Evolutionary conservation across 148 eudicot species (phyloP).

Genomic region (Cornus kousa): DNA sequence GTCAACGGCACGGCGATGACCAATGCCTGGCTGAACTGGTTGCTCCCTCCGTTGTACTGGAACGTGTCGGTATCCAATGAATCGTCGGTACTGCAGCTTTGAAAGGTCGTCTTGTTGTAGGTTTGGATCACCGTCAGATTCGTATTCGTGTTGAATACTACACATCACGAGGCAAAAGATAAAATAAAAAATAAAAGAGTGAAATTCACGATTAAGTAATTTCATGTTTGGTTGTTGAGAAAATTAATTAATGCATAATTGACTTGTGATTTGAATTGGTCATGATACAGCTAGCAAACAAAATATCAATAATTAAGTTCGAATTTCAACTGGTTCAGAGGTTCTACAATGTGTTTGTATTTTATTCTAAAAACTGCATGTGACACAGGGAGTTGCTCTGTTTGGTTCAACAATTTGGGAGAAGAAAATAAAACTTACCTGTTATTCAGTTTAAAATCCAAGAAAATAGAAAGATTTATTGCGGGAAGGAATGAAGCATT

Average conservation of each 20-base stretch:
- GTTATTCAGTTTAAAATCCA: neutral
- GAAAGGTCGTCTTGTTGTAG: conserved; percentile 55
- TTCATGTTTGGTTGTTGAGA: no score
- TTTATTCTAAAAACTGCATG: no score
- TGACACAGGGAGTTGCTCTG: neutral
- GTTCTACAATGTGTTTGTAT: no score
- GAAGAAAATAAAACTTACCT: neutral
- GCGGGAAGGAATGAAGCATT: no score
- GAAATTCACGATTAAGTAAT: neutral
- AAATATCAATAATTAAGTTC: no score
- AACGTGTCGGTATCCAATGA: conserved; percentile 47
- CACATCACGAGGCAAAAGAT: conserved; percentile 2
- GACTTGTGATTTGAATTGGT: no score
- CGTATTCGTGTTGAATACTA: conserved; percentile 73
- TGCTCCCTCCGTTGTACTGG: conserved; percentile 39
- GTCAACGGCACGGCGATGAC: conserved; percentile 49
- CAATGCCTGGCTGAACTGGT: conserved; percentile 22
- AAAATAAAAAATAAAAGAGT: no score
- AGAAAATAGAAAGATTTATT: neutral
- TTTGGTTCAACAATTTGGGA: neutral
- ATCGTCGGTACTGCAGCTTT: conserved; percentile 49
- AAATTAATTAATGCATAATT: no score
- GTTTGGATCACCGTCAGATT: conserved; percentile 80
- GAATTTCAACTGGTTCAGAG: no score
- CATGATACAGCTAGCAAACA: no score